Evolutionary conservation across 1,284 basidiomycete species (phyloP), one percentile per base, ranked within the genome.

Genomic region (Fomitopsis schrenkii): DNA sequence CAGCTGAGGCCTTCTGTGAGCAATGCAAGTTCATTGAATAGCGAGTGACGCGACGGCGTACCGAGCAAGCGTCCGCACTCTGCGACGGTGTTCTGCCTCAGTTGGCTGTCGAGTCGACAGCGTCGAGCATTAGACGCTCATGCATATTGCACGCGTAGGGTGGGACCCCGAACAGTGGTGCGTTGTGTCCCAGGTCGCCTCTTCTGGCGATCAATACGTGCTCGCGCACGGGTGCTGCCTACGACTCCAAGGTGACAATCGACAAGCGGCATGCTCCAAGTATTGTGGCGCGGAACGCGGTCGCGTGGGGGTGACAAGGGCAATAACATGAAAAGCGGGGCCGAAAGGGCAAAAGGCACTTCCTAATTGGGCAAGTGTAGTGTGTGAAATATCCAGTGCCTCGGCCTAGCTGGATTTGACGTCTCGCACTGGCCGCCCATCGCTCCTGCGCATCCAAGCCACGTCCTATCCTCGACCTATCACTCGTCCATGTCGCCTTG

Each of bases 401-500:
- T 50, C 53, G 53, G 59, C 54, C 30, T 12, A 22, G 48, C 57
- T 42, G 50, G 61, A 62, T 57, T 64, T 61, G 68, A 57, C 54
- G 42, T 46, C 55, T 45, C 30, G n/a, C 55, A 38, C 45, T 61
- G 66, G 63, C 60, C 65, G 62, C 64, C 64, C 63, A 66, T 63
- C 62, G 63, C 64, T 65, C 60, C 62, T 54, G 45, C 48, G 57
- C 52, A 59, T 68, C 65, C 61, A 60, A 63, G 61, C 64, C 61
- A 65, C 63, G 35, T 63, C 63, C 59, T 60, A 46, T 54, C 67
- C 61, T 67, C 72, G 61, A 58, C 65, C 63, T 67, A 66, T 68
- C 70, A 62, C 67, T 68, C 71, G 72, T 72, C 73, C 64, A 67
- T 71, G 67, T 62, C 54, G 63, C 64, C 60, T 26, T 62, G 58